Percentiles rank a stretch among this genome's conserved stretches.
Conservation (phyloP, 371 early-diverging fungal species). For the Rhizopus stolonifer region DNA sequence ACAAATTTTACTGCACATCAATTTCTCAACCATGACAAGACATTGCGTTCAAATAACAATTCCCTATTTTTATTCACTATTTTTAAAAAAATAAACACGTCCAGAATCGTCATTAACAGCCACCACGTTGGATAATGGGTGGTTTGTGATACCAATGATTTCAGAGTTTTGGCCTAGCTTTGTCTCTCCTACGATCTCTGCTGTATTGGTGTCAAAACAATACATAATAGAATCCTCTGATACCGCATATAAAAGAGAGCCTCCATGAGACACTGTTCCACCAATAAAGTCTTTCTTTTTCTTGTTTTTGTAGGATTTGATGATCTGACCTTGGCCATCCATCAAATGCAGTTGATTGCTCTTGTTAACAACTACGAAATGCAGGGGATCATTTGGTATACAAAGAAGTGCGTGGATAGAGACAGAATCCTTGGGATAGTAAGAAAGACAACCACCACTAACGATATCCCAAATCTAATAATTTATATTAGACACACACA, state of each 20-base stretch:
- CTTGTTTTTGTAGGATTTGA: constrained; percentile 38
- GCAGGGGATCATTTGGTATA: constrained; percentile 57
- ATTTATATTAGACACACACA: neutral
- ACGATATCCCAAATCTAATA: constrained; percentile 79
- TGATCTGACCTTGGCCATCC: constrained; percentile 56
- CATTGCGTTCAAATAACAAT: too few species aligned
- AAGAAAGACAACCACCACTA: constrained; percentile 40
- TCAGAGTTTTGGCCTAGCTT: constrained; percentile 57
- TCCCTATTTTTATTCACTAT: neutral
- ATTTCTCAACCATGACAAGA: too few species aligned
- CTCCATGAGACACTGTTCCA: constrained; percentile 70
- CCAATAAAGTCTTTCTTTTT: constrained; percentile 59
- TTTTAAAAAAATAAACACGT: constrained; percentile 55
- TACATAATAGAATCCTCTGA: constrained; percentile 64
- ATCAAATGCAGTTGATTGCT: constrained; percentile 65
- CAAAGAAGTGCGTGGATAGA: constrained; percentile 26
- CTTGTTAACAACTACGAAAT: constrained; percentile 70
- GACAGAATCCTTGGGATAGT: constrained; percentile 21
- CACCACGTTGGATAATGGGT: constrained; percentile 77
- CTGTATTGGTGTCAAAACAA: constrained; percentile 59
- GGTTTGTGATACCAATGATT: constrained; percentile 68
- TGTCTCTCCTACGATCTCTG: constrained; percentile 30
- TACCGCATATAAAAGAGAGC: constrained; percentile 72
- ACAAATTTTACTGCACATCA: too few species aligned
- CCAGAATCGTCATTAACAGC: constrained; percentile 71